These are phyloP conservation scores for Phytophthora capsici DNA, from an alignment of 352 stramenopile species.

Conservation along the genomic window DNA sequence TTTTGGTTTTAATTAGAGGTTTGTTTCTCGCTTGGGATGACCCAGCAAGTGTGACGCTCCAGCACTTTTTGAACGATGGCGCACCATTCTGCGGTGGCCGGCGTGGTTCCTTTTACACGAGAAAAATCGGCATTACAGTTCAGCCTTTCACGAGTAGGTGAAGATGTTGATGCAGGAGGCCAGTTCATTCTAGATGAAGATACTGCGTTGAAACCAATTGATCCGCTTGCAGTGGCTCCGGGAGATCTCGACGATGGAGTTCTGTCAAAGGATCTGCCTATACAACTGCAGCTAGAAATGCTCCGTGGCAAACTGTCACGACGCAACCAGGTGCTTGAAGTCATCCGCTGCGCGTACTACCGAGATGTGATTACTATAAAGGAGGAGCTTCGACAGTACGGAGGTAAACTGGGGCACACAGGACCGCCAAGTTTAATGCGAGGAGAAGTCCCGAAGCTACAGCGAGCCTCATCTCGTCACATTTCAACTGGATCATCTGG, in stretches of 20 bases:
- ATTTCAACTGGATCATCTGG: constrained; percentile 3
- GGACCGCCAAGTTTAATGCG: constrained; percentile 5
- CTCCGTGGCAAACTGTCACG: constrained; percentile 68
- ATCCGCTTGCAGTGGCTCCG: constrained; percentile 13
- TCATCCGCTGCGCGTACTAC: constrained; percentile 81
- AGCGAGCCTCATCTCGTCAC: constrained; percentile 17
- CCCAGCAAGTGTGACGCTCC: background rate
- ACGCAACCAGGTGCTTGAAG: constrained; percentile 76
- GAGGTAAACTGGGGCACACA: constrained; percentile 22
- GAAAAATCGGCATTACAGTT: constrained; percentile 19
- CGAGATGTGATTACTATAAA: constrained; percentile 87
- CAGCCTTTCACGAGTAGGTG: constrained; percentile 11
- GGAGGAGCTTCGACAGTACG: constrained; percentile 67
- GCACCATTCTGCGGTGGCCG: constrained; percentile 7
- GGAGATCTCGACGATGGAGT: constrained; percentile 42
- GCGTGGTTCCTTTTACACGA: background rate
- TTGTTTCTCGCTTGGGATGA: constrained; percentile 20
- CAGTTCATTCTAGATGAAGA: constrained; percentile 11
- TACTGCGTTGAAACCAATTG: constrained; percentile 6
- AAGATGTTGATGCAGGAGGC: constrained; percentile 15
- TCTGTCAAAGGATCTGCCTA: constrained; percentile 39
- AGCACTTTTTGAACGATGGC: constrained; percentile 14
- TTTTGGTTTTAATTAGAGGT: constrained; percentile 26
- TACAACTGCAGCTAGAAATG: constrained; percentile 67
- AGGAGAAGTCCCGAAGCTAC: constrained; percentile 21